Base-by-base conservation (phyloP, 139 green algal genomes). In the Coccomyxa sp. region DNA sequence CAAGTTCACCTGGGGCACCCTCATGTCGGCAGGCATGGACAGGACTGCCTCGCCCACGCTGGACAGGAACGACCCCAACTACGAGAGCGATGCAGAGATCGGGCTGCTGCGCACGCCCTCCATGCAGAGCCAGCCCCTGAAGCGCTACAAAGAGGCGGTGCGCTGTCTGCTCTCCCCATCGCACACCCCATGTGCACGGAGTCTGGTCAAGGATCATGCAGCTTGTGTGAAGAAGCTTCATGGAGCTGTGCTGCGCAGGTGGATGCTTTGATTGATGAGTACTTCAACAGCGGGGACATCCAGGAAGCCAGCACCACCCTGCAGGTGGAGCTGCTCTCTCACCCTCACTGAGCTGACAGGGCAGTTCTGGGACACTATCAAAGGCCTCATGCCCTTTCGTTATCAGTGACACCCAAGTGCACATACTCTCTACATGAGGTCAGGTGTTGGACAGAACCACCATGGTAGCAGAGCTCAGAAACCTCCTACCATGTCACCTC, bases 11-110 rank as follows among this genome's bases (percentile, higher is more conserved):
- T 98, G 94, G 94, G 93, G 92, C 40, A 34, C 33, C 33, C 36
- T 50, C 72, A 7, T 50, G 9, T n/a, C 68, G 18, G 24, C 29
- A 29, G 64, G n/a, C 1, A 22, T 39, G 24, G 64, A 72, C 34
- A 10, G 64, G 24, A 29, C 31, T 22, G 18, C 50, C 18, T 64
- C 50, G 50, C 50, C 50, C 50, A 64, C 27, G 18, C 50, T 64
- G 50, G 90, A 95, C 87, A 82, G 77, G 16, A 90, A 89, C 64
- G 93, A 97, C 84, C 93, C 93, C 35, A 97, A 97, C 82, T 97
- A 95, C 73, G 88, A 97, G 83, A 90, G 82, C 2, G 93, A 93
- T 79, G 92, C 92, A 18, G 50, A 22, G 68, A 89, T 94, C 36
- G 18, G 33, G 37, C 55, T 35, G 31, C 64, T 18, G 29, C 64